phyloP scores from a whole-genome alignment of 1,284 basidiomycete genomes.

The Trametes pubescens region DNA sequence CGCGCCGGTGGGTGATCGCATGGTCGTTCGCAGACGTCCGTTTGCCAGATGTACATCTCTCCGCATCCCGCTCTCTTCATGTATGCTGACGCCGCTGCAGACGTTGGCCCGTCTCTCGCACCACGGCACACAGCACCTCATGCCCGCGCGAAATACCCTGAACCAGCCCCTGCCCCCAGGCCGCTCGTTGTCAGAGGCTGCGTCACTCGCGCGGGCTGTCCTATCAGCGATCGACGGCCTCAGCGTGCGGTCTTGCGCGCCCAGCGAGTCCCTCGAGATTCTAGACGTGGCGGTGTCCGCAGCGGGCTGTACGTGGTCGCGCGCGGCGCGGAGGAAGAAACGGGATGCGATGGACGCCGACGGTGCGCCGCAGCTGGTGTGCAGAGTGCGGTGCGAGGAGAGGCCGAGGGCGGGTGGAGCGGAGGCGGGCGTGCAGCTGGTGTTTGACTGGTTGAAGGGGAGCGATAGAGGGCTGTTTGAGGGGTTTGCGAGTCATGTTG shows the following conservation, averaged over 20 bases:
- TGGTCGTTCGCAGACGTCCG: constrained; percentile 79
- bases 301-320: constrained; percentile 74
- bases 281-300: constrained; percentile 52
- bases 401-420: constrained; percentile 18
- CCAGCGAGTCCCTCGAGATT: neutral
- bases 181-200: constrained; percentile 31
- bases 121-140: constrained; percentile 51
- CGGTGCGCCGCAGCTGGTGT: constrained; percentile 28
- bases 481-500: constrained; percentile 70
- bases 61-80: neutral
- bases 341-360: constrained; percentile 27
- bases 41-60: constrained; percentile 76
- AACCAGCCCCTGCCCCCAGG: constrained; percentile 47
- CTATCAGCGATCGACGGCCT: constrained; percentile 49
- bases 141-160: constrained; percentile 66
- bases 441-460: constrained; percentile 70
- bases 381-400: constrained; percentile 39
- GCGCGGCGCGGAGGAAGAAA: constrained; percentile 66
- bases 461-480: constrained; percentile 68
- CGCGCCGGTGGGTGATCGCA: constrained; percentile 87
- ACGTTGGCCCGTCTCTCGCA: constrained; percentile 58
- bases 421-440: constrained; percentile 9
- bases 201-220: constrained; percentile 38
- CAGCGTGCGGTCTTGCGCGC: neutral
- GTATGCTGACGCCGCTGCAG: constrained; percentile 44